Conservation (phyloP, 2,329 filamentous ascomycete species). For the Emmonsiellopsis sp. region DNA sequence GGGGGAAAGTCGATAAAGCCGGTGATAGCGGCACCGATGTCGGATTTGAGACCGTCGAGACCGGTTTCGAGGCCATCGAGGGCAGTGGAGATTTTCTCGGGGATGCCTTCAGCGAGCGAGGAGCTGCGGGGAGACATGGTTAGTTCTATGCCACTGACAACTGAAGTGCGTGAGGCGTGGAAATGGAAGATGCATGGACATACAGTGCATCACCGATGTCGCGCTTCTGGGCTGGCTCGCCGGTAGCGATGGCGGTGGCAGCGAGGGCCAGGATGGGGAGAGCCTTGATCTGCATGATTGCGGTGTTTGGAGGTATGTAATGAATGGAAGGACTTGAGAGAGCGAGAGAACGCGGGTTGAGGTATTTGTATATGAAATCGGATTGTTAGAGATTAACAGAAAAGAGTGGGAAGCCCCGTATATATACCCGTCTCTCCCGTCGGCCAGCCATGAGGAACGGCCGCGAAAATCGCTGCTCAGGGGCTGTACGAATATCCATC, state of each 20-base stretch:
- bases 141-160: background rate
- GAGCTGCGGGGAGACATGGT: background rate
- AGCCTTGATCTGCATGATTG: conserved; percentile 17
- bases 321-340: background rate
- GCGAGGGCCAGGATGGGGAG: conserved; percentile 13
- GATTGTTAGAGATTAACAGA: too few species aligned
- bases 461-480: too few species aligned
- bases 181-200: background rate
- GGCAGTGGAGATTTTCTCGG: background rate
- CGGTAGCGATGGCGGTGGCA: conserved; percentile 10
- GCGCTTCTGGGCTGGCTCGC: background rate
- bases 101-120: background rate
- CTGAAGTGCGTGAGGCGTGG: background rate
- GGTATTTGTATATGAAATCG: too few species aligned
- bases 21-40: background rate
- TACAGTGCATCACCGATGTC: background rate
- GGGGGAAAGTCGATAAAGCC: background rate
- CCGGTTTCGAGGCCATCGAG: background rate
- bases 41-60: background rate
- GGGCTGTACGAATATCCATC: too few species aligned
- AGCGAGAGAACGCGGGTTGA: too few species aligned
- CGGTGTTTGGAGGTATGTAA: background rate
- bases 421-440: too few species aligned
- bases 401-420: too few species aligned
- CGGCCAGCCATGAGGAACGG: too few species aligned